Evolutionary conservation across 2,329 filamentous ascomycete genomes (phyloP), one percentile per base, ranked within the genome.

Genomic region (Neonectria magnoliae): DNA sequence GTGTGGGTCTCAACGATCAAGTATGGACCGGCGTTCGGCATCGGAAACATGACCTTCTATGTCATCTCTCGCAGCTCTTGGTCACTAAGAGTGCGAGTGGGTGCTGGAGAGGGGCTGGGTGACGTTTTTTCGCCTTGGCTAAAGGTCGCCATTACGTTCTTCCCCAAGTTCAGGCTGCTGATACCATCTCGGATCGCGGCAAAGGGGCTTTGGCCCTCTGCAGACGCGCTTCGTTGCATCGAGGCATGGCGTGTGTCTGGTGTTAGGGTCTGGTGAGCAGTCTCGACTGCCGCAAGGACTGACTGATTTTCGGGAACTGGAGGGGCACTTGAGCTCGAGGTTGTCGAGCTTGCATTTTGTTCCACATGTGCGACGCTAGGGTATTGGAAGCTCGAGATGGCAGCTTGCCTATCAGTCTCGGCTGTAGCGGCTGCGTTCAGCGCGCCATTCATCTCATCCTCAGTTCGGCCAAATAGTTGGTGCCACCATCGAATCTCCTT

Each of bases 401-500:
- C 79, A 13, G 77, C 76, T 57, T 76, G 76, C 1, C 80, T 73
- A 41, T 80, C 77, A 22, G 75, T 81, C 62, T 85, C 85, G 7
- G 84, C 84, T 4, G 84, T 83, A 16, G 85, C 84, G 3, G 84
- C 85, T 7, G 83, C 81, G 71, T 88, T 84, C 11, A 88, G 80
- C 38, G 86, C 82, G 0, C 88, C 88, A 73, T 99, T 99, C 95
- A 99, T 98, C 77, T 99, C 96, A 58, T 91, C 88, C 71, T 98
- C 93, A 3, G 90, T 90, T 33, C 94, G 88, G 51, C 93, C 93
- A 79, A 98, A 99, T 1, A 91, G 81, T 73, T 96, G 92, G 69
- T 91, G 86, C 96, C 96, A 99, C 96, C 96, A 99, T 65, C 93
- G 87, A n/a, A 96, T 87, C 66, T 97, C 91, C 13, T 87, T 87